Evolutionary conservation across 805 yeast species (phyloP).

Genomic region (Brettanomyces nanus): DNA sequence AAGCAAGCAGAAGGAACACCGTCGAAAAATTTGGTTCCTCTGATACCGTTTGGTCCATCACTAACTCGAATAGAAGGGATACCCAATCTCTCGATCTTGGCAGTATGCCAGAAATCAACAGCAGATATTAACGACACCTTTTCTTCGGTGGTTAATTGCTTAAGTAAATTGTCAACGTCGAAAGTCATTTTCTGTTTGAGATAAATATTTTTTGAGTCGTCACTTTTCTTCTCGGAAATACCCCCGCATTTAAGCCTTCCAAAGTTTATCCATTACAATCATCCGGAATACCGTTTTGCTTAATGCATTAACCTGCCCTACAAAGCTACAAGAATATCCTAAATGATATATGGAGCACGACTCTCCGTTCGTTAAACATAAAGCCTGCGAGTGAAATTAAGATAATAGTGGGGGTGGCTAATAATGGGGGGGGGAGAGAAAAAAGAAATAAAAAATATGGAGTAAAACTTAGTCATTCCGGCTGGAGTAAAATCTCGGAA

Average conservation of each 20-base stretch:
- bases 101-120: constrained; percentile 35
- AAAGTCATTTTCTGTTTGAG: neutral
- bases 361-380: neutral
- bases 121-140: constrained; percentile 23
- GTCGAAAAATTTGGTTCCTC: constrained; percentile 35
- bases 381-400: too few relatives aligned
- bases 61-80: constrained; percentile 28
- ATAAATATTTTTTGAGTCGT: neutral
- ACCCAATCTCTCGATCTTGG: constrained; percentile 24
- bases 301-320: neutral
- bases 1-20: constrained; percentile 36
- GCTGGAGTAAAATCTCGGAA: too few relatives aligned
- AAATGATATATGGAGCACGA: neutral
- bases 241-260: neutral
- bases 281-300: neutral
- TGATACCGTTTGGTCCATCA: constrained; percentile 42
- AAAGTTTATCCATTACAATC: neutral
- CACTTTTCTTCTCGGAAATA: neutral
- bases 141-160: constrained; percentile 22
- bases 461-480: too few relatives aligned
- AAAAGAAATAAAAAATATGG: too few relatives aligned
- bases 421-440: too few relatives aligned
- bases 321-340: neutral
- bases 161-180: constrained; percentile 16
- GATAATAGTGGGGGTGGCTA: too few relatives aligned